Percentiles rank a stretch among this genome's conserved stretches.
Evolutionary conservation across 768 basidiomycete species (phyloP).

Genomic region (Xerocomellus intermedius): DNA sequence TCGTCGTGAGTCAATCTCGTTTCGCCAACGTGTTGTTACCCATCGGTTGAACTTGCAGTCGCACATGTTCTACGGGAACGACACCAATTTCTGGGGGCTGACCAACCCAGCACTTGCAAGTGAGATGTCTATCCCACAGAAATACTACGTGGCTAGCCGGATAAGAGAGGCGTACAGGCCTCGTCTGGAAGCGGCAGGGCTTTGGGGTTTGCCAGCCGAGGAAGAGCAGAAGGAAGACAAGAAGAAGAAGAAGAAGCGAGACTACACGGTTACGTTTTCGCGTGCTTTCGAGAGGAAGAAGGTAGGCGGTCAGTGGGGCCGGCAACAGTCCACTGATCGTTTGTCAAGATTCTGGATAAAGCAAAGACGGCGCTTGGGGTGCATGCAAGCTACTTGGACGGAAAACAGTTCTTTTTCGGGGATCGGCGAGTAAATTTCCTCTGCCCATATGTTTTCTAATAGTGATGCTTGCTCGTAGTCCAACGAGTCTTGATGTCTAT

Average conservation of each 20-base stretch:
- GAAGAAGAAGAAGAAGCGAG: slow-evolving; percentile 34
- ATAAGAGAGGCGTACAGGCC: slow-evolving; percentile 55
- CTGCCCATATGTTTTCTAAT: background rate
- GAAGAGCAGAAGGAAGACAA: slow-evolving; percentile 38
- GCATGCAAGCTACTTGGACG: slow-evolving; percentile 54
- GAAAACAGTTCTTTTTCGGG: slow-evolving; percentile 50
- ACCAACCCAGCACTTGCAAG: slow-evolving; percentile 55
- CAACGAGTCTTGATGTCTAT: slow-evolving; percentile 60
- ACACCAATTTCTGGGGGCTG: slow-evolving; percentile 59
- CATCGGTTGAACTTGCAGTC: slow-evolving; percentile 41
- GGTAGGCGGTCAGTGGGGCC: slow-evolving; percentile 27
- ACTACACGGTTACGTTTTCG: slow-evolving; percentile 41
- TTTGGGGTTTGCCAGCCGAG: slow-evolving; percentile 53
- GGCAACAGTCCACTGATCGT: slow-evolving; percentile 1
- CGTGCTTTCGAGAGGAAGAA: slow-evolving; percentile 65
- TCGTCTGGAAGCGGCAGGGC: slow-evolving; percentile 58
- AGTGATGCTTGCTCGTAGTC: slow-evolving; percentile 36
- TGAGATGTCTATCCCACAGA: slow-evolving; percentile 63
- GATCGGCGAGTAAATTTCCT: slow-evolving; percentile 40
- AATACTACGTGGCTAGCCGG: slow-evolving; percentile 69
- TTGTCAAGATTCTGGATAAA: slow-evolving; percentile 57
- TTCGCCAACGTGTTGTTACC: background rate
- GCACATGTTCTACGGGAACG: slow-evolving; percentile 59
- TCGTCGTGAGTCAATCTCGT: slow-evolving; percentile 53
- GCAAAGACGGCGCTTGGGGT: slow-evolving; percentile 56